Base-by-base conservation (phyloP, 768 basidiomycete genomes). In the Dacryopinax primogenitus region DNA sequence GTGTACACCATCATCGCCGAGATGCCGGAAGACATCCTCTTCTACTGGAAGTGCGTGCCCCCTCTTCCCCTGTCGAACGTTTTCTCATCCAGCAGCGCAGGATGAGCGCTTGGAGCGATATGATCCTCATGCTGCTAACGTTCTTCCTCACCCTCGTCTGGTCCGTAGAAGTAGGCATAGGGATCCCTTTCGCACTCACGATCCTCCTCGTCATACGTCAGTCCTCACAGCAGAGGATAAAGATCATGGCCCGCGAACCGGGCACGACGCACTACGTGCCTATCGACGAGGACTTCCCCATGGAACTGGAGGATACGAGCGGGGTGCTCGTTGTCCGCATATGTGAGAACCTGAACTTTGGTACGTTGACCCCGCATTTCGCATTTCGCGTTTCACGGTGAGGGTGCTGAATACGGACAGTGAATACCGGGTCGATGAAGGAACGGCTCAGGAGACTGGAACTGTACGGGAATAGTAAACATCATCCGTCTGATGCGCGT, bases 381-480 rank as follows among this genome's bases (percentile, higher is more conserved):
- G 62, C 62, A 44, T 58, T 28, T 23, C 6, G 26, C 2, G 21
- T 2, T 13, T 15, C 4, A 33, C 32, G 1, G 15, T 58, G 51
- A 32, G 9, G 26, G 51, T 1, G 63, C 1, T 35, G 23, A 12
- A 44, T 16, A 33, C 11, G 23, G 39, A 44, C 62, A 89, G 93
- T 95, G 13, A 99, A 99, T 73, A 94, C 94, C 23, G 89, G 92
- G 35, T 92, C 94, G 71, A 77, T 99, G 23, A 97, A 97, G 78
- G 93, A 77, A 44, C 68, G 77, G 13, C 67, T 77, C 1, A 66
- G 77, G 51, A 78, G 92, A 68, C 80, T 99, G 62, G 95, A 99
- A 70, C 74, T 95, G 47, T 99, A 97, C 70, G 95, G 95, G 1
- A 75, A 83, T 9, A 78, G 83, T 51, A 84, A 79, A 68, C 84